Evolutionary conservation across 31 red algal genomes (phyloP), one percentile per base, ranked within the genome.

Genomic region (Porphyra umbilicalis): DNA sequence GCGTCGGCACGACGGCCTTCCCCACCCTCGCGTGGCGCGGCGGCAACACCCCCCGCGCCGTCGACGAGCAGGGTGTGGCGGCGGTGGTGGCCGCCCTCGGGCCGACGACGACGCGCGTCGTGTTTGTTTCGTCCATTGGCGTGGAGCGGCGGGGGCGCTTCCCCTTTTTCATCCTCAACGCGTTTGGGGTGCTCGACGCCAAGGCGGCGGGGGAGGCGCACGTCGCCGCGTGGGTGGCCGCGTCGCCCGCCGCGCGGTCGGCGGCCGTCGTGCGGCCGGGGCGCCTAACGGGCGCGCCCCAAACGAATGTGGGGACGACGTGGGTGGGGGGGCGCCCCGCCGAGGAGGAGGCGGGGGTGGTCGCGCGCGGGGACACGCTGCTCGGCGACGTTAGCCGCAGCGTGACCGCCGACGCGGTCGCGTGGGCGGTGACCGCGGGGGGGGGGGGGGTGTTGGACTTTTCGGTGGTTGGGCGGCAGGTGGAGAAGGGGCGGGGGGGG

Each of bases 1-100:
- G 82, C 32, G 82, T 81, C 34, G 92, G 92, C 20, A 90, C 92
- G 32, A 95, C 92, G 4, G 92, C 92, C 39, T 90, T 95, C 42
- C 92, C 92, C 32, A 91, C 88, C 30, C 81, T 75, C 20, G 82
- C 81, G 57, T 95, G 92, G 92, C 76, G 79, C 6, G 79, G 83
- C 46, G 87, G 88, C 25, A 90, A 95, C 71, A 85, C 88, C 6
- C 92, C 92, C 25, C 20, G 38, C 8, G 77, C 81, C 0, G 82
- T 95, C 35, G 92, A 95, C 79, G 88, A 83, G 76, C 20, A 35
- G 16, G 84, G 80, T 44, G 82, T 88, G 39, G 36, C 34, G 13
- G 33, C 36, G 11, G 76, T 90, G 76, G 68, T 91, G 4, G 67
- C 76, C 32, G 77, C 80, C 5, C 37, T 95, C 29, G 88, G 88